Base-by-base conservation (phyloP, 495 filamentous ascomycete genomes). In the Sporormia fimetaria region DNA sequence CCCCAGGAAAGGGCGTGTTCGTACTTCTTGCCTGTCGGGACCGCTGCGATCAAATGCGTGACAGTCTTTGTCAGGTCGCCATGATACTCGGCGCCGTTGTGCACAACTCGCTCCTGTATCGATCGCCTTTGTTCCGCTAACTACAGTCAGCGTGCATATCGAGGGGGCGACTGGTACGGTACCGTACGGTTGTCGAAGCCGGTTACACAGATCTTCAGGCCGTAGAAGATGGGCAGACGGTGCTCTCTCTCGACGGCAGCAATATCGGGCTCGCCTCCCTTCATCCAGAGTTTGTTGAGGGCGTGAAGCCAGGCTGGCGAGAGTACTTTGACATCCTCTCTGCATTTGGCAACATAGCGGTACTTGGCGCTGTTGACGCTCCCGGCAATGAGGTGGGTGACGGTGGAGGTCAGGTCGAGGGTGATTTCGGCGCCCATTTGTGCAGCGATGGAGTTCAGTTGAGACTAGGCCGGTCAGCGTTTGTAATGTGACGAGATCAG, bases 351-450 rank as follows among this genome's bases (percentile, higher is more conserved):
- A 54, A 95, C 88, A 63, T 90, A 94, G 55, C 78, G 80, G 66
- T 98, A 98, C 59, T 98, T 98, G 10, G 79, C 73, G 0, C 87
- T 95, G 49, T 84, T 71, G 40, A 80, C 79, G 42, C 82, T 78
- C 53, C 87, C 90, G 48, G 94, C 83, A 49, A 98, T 74, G 21
- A 98, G 73, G 64, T 98, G 90, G 2, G 90, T 98, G 43, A 93
- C 86, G 57, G 95, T 85, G 31, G 82, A 82, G 22, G 90, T 96
- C n/a, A 98, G 77, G 59, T 96, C 85, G 55, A 82, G 76, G 42
- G 80, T 79, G 66, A 88, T 81, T 42, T 69, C 63, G 21, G 87
- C 90, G 44, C 90, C 90, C 73, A 98, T 88, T 51, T 92, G 74
- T 52, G 66, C 58, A 8, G 80, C 83, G 45, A 80, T 73, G 21